Evolutionary conservation across 176 grass and related monocot genomes (phyloP).

Genomic region (Puya raimondii): DNA sequence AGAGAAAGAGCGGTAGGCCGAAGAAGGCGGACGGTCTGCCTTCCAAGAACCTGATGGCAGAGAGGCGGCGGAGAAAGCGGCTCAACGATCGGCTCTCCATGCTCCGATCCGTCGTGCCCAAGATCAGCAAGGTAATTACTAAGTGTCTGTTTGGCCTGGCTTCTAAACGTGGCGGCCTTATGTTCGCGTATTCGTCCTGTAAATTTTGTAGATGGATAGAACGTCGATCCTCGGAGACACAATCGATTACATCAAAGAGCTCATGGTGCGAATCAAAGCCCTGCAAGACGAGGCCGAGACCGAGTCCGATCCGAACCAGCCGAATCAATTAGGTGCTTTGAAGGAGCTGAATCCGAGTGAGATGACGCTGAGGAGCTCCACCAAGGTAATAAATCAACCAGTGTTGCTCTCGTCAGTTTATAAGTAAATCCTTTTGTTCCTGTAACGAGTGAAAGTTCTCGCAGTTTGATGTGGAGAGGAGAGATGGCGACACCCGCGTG

Average conservation of each 20-base stretch:
- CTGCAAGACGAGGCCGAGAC: slow-evolving; percentile 44
- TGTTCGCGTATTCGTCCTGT: background rate
- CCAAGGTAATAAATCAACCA: slow-evolving; percentile 32
- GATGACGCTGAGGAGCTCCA: slow-evolving; percentile 53
- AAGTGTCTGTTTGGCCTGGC: background rate
- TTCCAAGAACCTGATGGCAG: slow-evolving; percentile 86
- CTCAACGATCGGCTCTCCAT: slow-evolving; percentile 87
- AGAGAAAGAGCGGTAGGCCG: slow-evolving; percentile 10
- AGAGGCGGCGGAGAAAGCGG: slow-evolving; percentile 66
- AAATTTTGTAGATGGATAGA: slow-evolving; percentile 51
- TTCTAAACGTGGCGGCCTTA: too few relatives aligned
- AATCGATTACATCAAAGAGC: slow-evolving; percentile 78
- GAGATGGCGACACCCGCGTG: slow-evolving; percentile 38
- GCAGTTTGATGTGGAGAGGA: slow-evolving; percentile 68
- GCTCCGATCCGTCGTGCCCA: slow-evolving; percentile 85
- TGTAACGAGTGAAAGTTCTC: background rate
- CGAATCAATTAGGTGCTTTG: slow-evolving; percentile 33
- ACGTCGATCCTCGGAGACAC: slow-evolving; percentile 79
- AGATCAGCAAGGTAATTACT: slow-evolving; percentile 57
- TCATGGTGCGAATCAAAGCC: slow-evolving; percentile 51
- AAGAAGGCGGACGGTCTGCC: slow-evolving; percentile 25
- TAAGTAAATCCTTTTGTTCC: background rate
- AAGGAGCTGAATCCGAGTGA: slow-evolving; percentile 29
- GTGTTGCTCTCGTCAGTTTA: background rate
- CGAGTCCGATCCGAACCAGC: slow-evolving; percentile 12